Evolutionary conservation across 1,284 basidiomycete species (phyloP).

Genomic region (Ganoderma multipileum): DNA sequence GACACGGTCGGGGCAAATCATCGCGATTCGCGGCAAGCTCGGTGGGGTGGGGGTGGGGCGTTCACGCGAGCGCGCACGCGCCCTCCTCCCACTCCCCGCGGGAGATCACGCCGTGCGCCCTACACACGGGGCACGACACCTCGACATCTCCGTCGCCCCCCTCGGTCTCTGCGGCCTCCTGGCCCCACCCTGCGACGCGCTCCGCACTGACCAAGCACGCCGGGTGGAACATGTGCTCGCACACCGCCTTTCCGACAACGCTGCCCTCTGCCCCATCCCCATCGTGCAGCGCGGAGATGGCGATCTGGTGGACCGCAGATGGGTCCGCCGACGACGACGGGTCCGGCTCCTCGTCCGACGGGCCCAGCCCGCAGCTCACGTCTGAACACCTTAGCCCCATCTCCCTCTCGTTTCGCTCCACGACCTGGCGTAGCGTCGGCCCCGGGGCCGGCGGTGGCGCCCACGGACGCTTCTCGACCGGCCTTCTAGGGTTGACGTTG

Average conservation of each 20-base stretch:
- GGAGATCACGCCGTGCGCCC: slow-evolving; percentile 61
- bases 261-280: slow-evolving; percentile 26
- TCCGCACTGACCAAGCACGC: slow-evolving; percentile 77
- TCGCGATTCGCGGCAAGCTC: neutral
- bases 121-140: slow-evolving; percentile 74
- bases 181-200: slow-evolving; percentile 67
- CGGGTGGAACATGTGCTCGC: slow-evolving; percentile 72
- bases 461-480: slow-evolving; percentile 42
- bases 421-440: slow-evolving; percentile 64
- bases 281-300: slow-evolving; percentile 44
- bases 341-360: slow-evolving; percentile 77
- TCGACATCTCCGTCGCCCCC: slow-evolving; percentile 51
- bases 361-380: slow-evolving; percentile 73
- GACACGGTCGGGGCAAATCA: neutral
- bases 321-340: slow-evolving; percentile 49
- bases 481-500: slow-evolving; percentile 12
- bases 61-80: slow-evolving; percentile 40
- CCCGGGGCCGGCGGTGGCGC: slow-evolving; percentile 47
- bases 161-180: slow-evolving; percentile 48
- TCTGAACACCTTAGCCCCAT: slow-evolving; percentile 73
- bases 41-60: slow-evolving; percentile 6
- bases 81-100: slow-evolving; percentile 68
- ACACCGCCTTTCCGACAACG: slow-evolving; percentile 43
- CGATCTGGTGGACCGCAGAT: slow-evolving; percentile 50
- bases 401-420: slow-evolving; percentile 71